Base-by-base conservation (phyloP, 306 rosid genomes). In the Oemleria cerasiformis region DNA sequence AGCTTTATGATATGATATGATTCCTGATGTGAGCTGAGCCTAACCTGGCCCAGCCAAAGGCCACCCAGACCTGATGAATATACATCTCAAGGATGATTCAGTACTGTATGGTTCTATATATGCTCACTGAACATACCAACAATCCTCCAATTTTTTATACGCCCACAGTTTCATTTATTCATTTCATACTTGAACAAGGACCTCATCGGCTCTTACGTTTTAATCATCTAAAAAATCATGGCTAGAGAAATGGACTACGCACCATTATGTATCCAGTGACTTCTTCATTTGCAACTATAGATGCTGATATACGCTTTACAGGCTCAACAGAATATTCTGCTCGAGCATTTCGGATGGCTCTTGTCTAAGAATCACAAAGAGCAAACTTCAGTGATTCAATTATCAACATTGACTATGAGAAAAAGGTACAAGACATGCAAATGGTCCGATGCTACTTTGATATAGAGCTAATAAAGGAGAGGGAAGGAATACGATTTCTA, bases 311-410 rank as follows among this genome's bases (percentile, higher is more conserved):
- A 56, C 92, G 86, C 81, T 87, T 93, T 21, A 82, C 98, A 47
- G 97, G 97, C 84, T 88, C 98, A 84, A 93, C 98, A 67, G 96
- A 88, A 82, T 93, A 90, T 86, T 93, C 98, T 73, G 98, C 96
- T 74, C 97, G 86, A 70, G 90, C 93, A 90, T 93, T 93, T 78
- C 98, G 80, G 70, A 93, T 76, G 10, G 96, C 89, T 83, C 85
- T 91, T 67, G 86, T 90, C 98, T 93, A 80, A 51, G 44, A 69
- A 73, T 23, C 41, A 78, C 20, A 43, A 73, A 61, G 70, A 50
- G 60, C 48, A 36, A 61, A 70, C 47, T 14, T 43, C 39, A 59
- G 72, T 44, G 23, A 47, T 50, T 38, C 39, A 55, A 70, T 7
- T 13, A 50, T 20, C 17, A n/a, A 44, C 38, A 13, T 2, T 23